Evolutionary conservation across 257 asterid species (phyloP).

Genomic region (Apocynum venetum): DNA sequence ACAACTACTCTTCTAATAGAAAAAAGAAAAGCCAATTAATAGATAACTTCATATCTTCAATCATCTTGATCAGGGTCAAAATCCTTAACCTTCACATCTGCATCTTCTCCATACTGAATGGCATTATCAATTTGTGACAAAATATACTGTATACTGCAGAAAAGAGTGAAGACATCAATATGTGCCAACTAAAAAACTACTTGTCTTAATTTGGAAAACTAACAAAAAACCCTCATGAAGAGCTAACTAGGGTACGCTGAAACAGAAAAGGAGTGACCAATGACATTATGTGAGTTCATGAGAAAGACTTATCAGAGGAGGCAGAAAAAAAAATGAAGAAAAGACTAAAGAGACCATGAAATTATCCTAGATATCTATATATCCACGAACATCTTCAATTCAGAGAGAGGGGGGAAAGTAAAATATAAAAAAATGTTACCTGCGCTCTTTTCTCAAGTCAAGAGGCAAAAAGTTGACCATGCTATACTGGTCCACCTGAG

Average conservation of each 20-base stretch:
- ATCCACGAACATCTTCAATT: not conserved
- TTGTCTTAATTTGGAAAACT: not conserved
- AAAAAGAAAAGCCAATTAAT: not conserved
- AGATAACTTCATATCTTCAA: slow-evolving; percentile 6
- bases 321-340: not conserved
- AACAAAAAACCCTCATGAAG: not conserved
- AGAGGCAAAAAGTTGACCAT: slow-evolving; percentile 94
- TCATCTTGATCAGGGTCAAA: slow-evolving; percentile 61
- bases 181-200: no score
- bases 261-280: no score
- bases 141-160: slow-evolving; percentile 69
- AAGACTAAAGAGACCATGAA: not conserved
- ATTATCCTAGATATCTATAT: not conserved
- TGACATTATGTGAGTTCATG: no score
- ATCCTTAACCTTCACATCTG: slow-evolving; percentile 88
- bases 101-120: slow-evolving; percentile 93
- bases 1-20: not conserved
- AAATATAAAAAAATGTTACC: slow-evolving; percentile 34
- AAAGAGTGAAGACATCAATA: slow-evolving; percentile 2
- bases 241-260: not conserved
- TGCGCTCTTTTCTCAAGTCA: slow-evolving; percentile 82
- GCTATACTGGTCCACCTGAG: slow-evolving; percentile 87
- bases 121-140: slow-evolving; percentile 72
- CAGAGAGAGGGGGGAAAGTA: not conserved
- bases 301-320: no score